Conservation (phyloP, 2,329 filamentous ascomycete genomes). For the Curvularia sp. region DNA sequence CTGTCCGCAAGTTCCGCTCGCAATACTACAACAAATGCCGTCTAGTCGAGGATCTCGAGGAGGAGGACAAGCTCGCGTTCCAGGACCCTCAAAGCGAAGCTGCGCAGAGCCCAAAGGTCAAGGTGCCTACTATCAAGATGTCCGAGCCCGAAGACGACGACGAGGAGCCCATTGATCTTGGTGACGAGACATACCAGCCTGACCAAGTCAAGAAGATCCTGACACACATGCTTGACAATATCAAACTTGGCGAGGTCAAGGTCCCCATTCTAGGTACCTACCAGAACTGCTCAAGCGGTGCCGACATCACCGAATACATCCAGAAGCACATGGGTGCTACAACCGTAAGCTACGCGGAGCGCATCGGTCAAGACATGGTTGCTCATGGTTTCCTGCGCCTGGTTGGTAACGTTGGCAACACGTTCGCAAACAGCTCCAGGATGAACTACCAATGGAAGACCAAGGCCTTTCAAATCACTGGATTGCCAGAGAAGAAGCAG, state of each 20-base stretch:
- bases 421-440: conserved; percentile 95
- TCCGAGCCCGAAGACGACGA: conserved; percentile 69
- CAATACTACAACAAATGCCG: conserved; percentile 99
- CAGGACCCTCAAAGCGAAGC: conserved; percentile 73
- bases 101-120: conserved; percentile 61
- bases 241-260: conserved; percentile 89
- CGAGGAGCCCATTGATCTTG: conserved; percentile 90
- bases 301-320: conserved; percentile 95
- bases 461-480: conserved; percentile 86
- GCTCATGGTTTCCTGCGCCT: conserved; percentile 84
- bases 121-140: conserved; percentile 87
- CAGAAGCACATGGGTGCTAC: conserved; percentile 85
- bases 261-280: conserved; percentile 96
- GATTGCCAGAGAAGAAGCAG: conserved; percentile 86
- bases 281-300: conserved; percentile 86
- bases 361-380: conserved; percentile 92
- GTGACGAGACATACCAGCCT: conserved; percentile 82
- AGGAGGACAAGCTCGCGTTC: conserved; percentile 98
- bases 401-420: conserved; percentile 91
- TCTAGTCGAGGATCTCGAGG: conserved; percentile 92
- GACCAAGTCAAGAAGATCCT: conserved; percentile 93
- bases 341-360: conserved; percentile 88
- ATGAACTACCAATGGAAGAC: conserved; percentile 98
- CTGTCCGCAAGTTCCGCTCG: conserved; percentile 90
- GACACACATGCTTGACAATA: conserved; percentile 81